These are phyloP conservation scores for Nicotiana benthamiana DNA, from an alignment of 257 asterid species.

Conservation along the genomic window DNA sequence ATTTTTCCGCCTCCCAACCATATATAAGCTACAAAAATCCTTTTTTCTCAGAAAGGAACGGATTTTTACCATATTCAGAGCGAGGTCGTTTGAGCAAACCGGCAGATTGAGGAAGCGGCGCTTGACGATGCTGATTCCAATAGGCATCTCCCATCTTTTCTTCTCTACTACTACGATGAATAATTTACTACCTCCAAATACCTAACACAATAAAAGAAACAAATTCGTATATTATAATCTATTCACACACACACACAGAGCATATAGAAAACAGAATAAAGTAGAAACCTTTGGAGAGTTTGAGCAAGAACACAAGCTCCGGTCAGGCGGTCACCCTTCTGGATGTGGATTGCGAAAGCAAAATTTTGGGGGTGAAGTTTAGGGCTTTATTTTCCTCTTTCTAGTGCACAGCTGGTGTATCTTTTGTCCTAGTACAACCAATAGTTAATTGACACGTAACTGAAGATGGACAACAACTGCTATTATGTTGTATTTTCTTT, in stretches of 20 bases:
- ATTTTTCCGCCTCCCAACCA: no score
- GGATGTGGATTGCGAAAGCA: neutral
- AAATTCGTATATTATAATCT: neutral
- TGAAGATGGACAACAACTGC: neutral
- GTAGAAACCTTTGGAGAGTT: neutral
- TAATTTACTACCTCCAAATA: neutral
- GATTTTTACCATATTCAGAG: constrained; percentile 27
- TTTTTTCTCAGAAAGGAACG: no score
- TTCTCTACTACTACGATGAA: neutral
- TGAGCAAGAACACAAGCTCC: constrained; percentile 12
- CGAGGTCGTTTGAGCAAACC: constrained; percentile 42
- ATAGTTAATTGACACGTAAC: neutral
- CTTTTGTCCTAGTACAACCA: neutral
- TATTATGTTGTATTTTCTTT: neutral
- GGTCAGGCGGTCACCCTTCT: neutral
- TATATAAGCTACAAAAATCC: neutral
- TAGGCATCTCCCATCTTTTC: constrained; percentile 41
- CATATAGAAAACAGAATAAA: neutral
- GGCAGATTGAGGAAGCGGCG: constrained; percentile 18
- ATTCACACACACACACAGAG: neutral
- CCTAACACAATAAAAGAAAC: neutral
- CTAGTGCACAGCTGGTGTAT: neutral
- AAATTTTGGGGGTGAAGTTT: neutral
- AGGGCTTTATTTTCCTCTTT: neutral
- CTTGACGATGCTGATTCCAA: constrained; percentile 28